These are phyloP conservation scores for Durio zibethinus DNA, from an alignment of 345 rosid genomes.

Conservation along the genomic window DNA sequence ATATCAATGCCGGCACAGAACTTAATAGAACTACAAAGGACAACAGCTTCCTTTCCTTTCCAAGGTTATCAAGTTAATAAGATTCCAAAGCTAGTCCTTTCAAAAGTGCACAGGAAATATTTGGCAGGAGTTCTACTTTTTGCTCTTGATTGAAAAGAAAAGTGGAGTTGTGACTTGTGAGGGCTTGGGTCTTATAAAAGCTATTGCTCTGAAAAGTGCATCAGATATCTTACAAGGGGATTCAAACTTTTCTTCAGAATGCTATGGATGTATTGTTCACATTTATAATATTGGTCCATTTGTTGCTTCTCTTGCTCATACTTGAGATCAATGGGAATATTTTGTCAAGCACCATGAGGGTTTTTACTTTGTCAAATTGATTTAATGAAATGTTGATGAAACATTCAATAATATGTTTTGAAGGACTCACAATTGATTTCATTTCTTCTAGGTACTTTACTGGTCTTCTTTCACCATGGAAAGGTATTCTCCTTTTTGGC, in stretches of 20 bases:
- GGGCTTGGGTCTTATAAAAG: background rate
- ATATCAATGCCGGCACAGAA: background rate
- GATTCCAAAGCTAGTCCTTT: background rate
- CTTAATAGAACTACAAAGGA: background rate
- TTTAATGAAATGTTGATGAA: background rate
- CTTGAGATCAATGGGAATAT: background rate
- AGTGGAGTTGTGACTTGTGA: background rate
- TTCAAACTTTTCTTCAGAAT: background rate
- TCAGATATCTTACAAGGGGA: background rate
- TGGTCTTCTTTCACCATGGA: constrained; percentile 97
- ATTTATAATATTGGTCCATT: background rate
- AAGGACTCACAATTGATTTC: background rate
- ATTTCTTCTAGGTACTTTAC: constrained; percentile 68
- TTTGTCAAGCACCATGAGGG: background rate
- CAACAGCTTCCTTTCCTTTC: background rate
- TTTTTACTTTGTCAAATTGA: background rate
- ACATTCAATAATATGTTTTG: background rate
- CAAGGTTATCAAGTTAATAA: background rate
- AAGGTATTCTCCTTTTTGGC: constrained; percentile 98
- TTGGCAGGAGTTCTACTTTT: background rate
- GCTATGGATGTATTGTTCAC: background rate
- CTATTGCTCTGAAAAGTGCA: background rate
- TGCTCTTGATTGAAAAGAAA: background rate
- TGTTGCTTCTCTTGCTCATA: background rate
- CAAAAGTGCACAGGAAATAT: background rate